Conservation (phyloP, 306 rosid genomes). For the Ormosia semicastrata region DNA sequence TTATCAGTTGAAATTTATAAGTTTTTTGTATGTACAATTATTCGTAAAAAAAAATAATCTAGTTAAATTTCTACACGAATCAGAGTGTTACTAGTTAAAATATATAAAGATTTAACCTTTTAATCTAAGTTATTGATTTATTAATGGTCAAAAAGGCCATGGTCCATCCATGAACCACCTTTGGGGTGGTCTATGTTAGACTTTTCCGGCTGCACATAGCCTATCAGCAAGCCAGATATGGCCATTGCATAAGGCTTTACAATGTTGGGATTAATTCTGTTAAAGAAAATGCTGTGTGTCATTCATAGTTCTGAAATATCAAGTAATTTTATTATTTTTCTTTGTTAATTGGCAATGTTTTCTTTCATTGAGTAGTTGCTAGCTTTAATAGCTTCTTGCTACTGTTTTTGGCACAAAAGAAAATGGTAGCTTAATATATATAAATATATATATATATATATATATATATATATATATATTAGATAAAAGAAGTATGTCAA, state of each 20-base stretch:
- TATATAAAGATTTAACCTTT: too few relatives aligned
- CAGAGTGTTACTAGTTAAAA: too few relatives aligned
- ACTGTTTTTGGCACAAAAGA: not conserved
- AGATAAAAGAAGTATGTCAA: not conserved
- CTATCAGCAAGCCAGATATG: not conserved
- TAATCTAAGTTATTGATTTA: too few relatives aligned
- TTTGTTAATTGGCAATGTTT: constrained; percentile 1
- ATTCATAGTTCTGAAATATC: not conserved
- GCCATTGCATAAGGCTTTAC: not conserved
- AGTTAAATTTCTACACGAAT: too few relatives aligned
- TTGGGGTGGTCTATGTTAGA: too few relatives aligned
- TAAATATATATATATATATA: too few relatives aligned
- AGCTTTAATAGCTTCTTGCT: not conserved
- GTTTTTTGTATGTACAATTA: too few relatives aligned
- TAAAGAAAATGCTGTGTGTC: not conserved
- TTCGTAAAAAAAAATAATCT: too few relatives aligned
- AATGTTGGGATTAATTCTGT: not conserved
- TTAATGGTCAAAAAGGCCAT: too few relatives aligned
- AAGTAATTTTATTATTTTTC: not conserved
- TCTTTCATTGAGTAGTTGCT: not conserved
- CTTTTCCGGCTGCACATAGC: not conserved
- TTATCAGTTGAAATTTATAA: too few relatives aligned
- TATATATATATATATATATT: too few relatives aligned
- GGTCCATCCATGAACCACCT: too few relatives aligned
- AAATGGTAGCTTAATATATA: not conserved